Conservation (phyloP, 73 alveolate species). For the Diophrys sp. region DNA sequence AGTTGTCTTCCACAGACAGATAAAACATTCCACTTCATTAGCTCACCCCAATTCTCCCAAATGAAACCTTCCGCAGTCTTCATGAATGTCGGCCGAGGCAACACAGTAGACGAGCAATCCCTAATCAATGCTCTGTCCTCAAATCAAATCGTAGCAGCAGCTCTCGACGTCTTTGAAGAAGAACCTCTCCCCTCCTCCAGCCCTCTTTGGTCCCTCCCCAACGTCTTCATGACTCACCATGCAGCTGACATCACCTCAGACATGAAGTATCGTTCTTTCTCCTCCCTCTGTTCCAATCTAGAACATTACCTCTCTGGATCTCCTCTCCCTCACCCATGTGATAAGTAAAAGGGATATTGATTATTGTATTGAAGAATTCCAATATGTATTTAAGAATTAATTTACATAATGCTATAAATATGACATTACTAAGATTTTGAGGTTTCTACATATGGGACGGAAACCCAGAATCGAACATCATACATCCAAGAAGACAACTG, state of each 20-base stretch:
- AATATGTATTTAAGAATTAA: not conserved
- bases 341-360: not conserved
- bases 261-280: constrained; percentile 7
- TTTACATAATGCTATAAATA: no score
- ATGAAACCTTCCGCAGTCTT: constrained; percentile 54
- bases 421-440: no score
- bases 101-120: constrained; percentile 47
- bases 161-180: constrained; percentile 62
- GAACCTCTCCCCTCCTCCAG: constrained; percentile 50
- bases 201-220: constrained; percentile 27
- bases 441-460: no score
- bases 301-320: not conserved
- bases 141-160: constrained; percentile 53
- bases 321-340: not conserved
- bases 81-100: constrained; percentile 66
- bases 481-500: no score
- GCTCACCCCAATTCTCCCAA: not conserved
- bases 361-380: not conserved
- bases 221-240: constrained; percentile 54
- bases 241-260: constrained; percentile 31
- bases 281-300: constrained; percentile 13
- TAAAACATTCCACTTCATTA: constrained; percentile 23
- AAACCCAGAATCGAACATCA: no score
- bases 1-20: constrained; percentile 52
- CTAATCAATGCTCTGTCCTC: constrained; percentile 30